Evolutionary conservation across 2,329 filamentous ascomycete genomes (phyloP).

Genomic region (Simplicillium aogashimaense): DNA sequence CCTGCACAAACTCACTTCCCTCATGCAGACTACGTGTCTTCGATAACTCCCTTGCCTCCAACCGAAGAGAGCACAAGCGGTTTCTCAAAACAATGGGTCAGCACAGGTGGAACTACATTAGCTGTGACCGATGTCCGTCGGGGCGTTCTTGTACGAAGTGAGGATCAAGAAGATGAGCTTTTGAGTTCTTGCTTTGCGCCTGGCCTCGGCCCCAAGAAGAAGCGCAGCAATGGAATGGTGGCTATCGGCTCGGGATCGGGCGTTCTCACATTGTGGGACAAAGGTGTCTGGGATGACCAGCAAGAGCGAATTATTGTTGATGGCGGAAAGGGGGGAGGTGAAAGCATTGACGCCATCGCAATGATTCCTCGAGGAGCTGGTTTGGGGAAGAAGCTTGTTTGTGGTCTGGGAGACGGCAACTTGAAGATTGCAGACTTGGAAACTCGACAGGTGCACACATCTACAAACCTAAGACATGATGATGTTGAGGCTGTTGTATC

Average conservation of each 20-base stretch:
- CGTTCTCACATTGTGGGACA: conserved; percentile 87
- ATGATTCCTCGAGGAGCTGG: conserved; percentile 62
- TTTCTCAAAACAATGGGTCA: conserved; percentile 90
- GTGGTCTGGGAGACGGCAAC: conserved; percentile 72
- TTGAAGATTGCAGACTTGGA: conserved; percentile 70
- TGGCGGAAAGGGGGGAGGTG: conserved; percentile 49
- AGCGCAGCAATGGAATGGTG: conserved; percentile 60
- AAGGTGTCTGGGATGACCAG: conserved; percentile 90
- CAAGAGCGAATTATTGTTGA: conserved; percentile 80
- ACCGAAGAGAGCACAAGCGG: conserved; percentile 75
- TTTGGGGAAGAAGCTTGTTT: conserved; percentile 63
- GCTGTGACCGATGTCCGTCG: conserved; percentile 81
- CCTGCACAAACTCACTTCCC: conserved; percentile 76
- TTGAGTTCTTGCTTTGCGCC: conserved; percentile 72
- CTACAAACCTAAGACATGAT: conserved; percentile 59
- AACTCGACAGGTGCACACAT: conserved; percentile 58
- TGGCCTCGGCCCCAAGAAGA: conserved; percentile 59
- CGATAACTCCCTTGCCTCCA: conserved; percentile 72
- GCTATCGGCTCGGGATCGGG: conserved; percentile 70
- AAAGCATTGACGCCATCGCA: conserved; percentile 72
- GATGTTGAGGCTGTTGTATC: conserved; percentile 79
- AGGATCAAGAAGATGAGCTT: conserved; percentile 91
- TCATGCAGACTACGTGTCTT: conserved; percentile 89
- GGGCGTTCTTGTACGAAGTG: conserved; percentile 78
- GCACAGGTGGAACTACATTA: conserved; percentile 82